Percentiles rank a stretch among this genome's conserved stretches.
Evolutionary conservation across 2,329 filamentous ascomycete genomes (phyloP).

Genomic region (Aspergillus sojae): DNA sequence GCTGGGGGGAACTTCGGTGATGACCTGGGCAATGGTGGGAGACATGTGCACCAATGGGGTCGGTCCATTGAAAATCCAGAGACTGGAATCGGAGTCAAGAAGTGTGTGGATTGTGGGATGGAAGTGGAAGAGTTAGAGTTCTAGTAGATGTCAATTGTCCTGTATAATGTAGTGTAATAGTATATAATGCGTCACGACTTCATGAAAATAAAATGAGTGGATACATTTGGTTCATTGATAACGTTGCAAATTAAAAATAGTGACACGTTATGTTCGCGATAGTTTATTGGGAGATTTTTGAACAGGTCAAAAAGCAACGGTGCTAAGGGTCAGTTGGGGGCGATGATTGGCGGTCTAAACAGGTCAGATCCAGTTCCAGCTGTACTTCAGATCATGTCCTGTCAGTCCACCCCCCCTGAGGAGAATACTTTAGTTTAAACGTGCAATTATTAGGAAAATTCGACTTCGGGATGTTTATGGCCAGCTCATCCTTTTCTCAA

Average conservation of each 20-base stretch:
- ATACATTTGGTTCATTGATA: not conserved
- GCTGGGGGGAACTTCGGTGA: constrained; percentile 71
- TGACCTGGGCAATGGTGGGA: constrained; percentile 65
- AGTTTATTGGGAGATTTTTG: not conserved
- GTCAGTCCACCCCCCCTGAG: not conserved
- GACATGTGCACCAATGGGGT: constrained; percentile 88
- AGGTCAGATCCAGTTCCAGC: not conserved
- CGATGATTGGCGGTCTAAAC: constrained; percentile 2
- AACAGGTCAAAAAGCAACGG: constrained; percentile 12
- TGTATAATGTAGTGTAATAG: not conserved
- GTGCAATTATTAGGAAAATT: not conserved
- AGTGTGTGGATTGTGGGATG: constrained; percentile 67
- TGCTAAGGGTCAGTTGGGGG: not conserved
- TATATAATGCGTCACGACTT: not conserved
- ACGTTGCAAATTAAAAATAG: constrained; percentile 12
- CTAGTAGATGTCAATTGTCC: not conserved
- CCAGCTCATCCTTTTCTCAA: not conserved
- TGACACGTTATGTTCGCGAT: constrained; percentile 14
- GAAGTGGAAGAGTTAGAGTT: constrained; percentile 26
- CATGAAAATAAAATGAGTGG: not conserved
- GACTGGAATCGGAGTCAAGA: constrained; percentile 69
- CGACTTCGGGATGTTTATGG: not conserved
- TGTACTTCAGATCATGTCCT: not conserved
- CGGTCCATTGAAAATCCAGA: constrained; percentile 60
- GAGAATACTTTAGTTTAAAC: not conserved